Conservation (phyloP, 1,139 yeast species). For the Taiozyma sp. region DNA sequence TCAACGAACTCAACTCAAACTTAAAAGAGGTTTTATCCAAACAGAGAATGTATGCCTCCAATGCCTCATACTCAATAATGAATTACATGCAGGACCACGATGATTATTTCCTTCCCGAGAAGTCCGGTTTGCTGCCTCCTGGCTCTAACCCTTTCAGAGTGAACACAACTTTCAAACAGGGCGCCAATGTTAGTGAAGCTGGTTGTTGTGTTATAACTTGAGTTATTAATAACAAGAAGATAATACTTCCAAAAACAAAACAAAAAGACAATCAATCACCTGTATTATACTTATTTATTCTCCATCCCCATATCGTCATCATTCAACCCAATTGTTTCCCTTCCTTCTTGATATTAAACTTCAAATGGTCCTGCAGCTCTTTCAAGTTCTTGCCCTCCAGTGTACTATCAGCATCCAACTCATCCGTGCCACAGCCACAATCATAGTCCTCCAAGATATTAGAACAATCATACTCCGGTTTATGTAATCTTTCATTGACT, state of each 20-base stretch:
- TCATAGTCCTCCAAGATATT: slow-evolving; percentile 84
- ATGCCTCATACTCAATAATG: slow-evolving; percentile 47
- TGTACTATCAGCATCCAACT: slow-evolving; percentile 31
- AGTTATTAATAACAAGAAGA: background rate
- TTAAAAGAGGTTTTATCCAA: slow-evolving; percentile 47
- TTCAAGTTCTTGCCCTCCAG: background rate
- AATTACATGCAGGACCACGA: slow-evolving; percentile 42
- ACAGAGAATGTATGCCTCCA: slow-evolving; percentile 64
- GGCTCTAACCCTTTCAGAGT: slow-evolving; percentile 43
- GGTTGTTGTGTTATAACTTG: slow-evolving; percentile 43
- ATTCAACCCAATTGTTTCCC: slow-evolving; percentile 26
- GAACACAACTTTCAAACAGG: slow-evolving; percentile 17
- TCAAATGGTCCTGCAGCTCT: slow-evolving; percentile 8
- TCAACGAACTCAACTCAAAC: slow-evolving; percentile 53
- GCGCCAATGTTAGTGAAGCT: slow-evolving; percentile 5
- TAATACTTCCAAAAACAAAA: background rate
- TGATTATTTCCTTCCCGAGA: slow-evolving; percentile 46
- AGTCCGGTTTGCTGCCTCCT: slow-evolving; percentile 44
- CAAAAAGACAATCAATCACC: background rate
- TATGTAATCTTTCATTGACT: slow-evolving; percentile 69
- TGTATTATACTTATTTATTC: background rate
- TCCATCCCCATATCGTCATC: background rate
- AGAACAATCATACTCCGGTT: slow-evolving; percentile 76
- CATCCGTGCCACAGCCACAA: slow-evolving; percentile 90
- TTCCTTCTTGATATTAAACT: slow-evolving; percentile 24